Base-by-base conservation (phyloP, 306 rosid species). In the Purshia tridentata region DNA sequence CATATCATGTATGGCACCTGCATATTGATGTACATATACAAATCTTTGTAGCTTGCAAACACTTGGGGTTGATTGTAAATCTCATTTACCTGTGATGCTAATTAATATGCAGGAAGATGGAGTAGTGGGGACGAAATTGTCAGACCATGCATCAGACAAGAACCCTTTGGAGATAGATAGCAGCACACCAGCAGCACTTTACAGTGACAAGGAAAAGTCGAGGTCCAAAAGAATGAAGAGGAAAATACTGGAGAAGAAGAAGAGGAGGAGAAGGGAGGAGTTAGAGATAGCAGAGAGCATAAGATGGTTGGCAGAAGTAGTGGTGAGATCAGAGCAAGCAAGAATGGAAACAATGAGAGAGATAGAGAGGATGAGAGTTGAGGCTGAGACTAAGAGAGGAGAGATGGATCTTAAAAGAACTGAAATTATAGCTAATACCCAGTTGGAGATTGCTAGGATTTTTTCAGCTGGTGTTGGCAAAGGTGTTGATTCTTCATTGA, bases 341-440 rank as follows among this genome's bases (percentile, higher is more conserved):
- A 74, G 99, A 80, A 89, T 90, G 92, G 99, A 94, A 4, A 86
- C 88, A 62, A 86, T 88, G 87, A 89, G 91, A 42, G 99, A 94
- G 76, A 94, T 94, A 1, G 98, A 94, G 79, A 89, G 72, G 81
- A 94, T 94, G 97, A 79, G 99, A 69, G 90, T 80, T 19, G 99
- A 94, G 75, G 98, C 98, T 4, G 99, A 94, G 81, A 92, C 97
- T 1, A 94, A 91, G 86, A 70, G 96, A 74, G 96, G 90, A 3
- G 99, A 94, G 73, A 86, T 90, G 91, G 99, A 94, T 72, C 90
- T 91, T 8, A 94, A 91, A 78, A 73, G 97, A 59, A 90, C 98
- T 42, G 93, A 94, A 66, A 94, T 94, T 39, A 84, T 94, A 79
- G 99, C 99, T 22, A 91, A 88, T 37, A 94, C 99, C 1, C 99